Base-by-base conservation (phyloP, 2,329 filamentous ascomycete species). In the Stemphylium vesicarium region DNA sequence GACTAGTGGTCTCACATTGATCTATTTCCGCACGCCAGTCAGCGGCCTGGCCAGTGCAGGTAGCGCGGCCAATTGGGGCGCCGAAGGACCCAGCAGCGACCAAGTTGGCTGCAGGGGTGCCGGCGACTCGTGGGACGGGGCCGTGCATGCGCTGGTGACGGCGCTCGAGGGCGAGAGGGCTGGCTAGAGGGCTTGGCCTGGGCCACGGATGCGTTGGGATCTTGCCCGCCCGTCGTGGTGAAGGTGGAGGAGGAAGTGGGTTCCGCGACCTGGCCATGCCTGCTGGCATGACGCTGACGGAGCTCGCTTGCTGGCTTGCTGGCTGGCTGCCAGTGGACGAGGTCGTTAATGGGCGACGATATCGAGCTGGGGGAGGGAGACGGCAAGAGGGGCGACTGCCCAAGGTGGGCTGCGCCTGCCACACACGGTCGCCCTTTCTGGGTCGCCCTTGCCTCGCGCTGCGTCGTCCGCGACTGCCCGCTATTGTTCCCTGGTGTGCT, bases 1-100 rank as follows among this genome's bases (percentile, higher is more conserved):
- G 68, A 39, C 63, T 72, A 68, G 71, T 62, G 57, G 71, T 74
- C 71, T 75, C 67, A 69, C 69, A 69, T 66, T 64, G 59, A 63
- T 70, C 70, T 73, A 74, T 72, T 72, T 65, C 61, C 57, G 61
- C 61, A 56, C 57, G 56, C 65, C 64, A 64, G 63, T 65, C 63
- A 68, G 65, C 62, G 53, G 52, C 53, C 51, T 56, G 64, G 64
- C 59, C 53, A 40, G 67, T 60, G 65, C 62, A 59, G 56, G 56
- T 59, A 61, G 55, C 40, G 57, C 57, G 60, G 63, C 66, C 63
- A 66, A 64, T 64, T 60, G 54, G 43, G 54, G 56, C 57, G 56
- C 51, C 56, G 45, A 49, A 35, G 57, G 56, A 49, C 48, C 42
- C 61, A 33, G 53, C 49, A 49, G 50, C 22, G 55, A 36, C 46